Evolutionary conservation across 805 yeast genomes (phyloP).

Genomic region (Myxozyma sirexii): DNA sequence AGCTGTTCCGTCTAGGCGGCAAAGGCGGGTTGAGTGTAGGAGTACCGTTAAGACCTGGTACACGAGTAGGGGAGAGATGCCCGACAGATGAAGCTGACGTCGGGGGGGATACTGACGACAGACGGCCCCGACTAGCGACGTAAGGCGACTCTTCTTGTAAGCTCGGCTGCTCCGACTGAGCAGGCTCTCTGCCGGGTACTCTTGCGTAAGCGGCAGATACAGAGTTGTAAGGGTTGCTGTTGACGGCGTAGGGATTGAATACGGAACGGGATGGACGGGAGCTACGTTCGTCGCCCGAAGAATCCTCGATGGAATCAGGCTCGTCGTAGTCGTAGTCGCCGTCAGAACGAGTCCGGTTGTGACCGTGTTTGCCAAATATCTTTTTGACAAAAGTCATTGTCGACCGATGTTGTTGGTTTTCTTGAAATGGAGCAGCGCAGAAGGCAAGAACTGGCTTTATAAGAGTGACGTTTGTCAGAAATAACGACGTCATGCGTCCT

Average conservation of each 20-base stretch:
- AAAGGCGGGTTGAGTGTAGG: slow-evolving; percentile 7
- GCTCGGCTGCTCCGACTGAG: not conserved
- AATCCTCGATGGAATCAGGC: not conserved
- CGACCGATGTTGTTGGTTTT: not conserved
- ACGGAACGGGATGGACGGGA: not conserved
- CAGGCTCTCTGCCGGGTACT: not conserved
- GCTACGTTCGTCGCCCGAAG: not conserved
- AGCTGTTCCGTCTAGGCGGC: not conserved
- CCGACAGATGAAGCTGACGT: not conserved
- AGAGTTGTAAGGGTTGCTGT: slow-evolving; percentile 22
- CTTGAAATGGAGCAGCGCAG: not conserved
- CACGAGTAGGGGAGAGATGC: slow-evolving; percentile 3
- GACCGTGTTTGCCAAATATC: slow-evolving; percentile 5
- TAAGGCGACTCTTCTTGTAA: not conserved
- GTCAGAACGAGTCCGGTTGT: slow-evolving; percentile 1
- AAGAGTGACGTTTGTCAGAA: not conserved
- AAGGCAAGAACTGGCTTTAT: not conserved
- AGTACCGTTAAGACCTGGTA: slow-evolving; percentile 12
- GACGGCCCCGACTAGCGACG: not conserved
- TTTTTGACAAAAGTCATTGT: slow-evolving; percentile 7
- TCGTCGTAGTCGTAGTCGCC: not conserved
- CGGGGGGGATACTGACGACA: not conserved
- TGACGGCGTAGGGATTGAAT: slow-evolving; percentile 25
- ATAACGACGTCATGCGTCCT: not conserved
- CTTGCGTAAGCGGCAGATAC: slow-evolving; percentile 13